A percentile compares a stretch with the other conserved stretches of the same genome.
These are phyloP conservation scores for Pleodorina starrii DNA, from an alignment of 139 green algal genomes.

Conservation along the genomic window DNA sequence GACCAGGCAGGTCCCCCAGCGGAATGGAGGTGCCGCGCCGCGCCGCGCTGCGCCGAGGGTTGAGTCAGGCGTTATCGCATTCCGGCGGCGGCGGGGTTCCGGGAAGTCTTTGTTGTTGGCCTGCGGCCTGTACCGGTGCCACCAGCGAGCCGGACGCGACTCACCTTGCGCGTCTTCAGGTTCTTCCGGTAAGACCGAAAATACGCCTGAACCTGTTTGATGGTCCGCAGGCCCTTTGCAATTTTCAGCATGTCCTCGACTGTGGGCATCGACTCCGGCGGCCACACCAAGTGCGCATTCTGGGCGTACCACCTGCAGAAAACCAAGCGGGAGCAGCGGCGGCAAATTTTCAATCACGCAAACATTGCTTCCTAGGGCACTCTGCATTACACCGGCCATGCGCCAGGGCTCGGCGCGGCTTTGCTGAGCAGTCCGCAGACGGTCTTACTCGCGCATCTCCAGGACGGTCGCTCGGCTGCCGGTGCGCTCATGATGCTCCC, in stretches of 20 bases:
- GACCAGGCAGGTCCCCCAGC: too few species aligned
- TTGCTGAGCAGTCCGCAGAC: not conserved
- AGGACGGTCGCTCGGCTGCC: slow-evolving; percentile 7
- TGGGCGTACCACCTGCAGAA: slow-evolving; percentile 33
- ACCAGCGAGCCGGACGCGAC: not conserved
- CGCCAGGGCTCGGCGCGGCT: too few species aligned
- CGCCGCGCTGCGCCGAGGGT: too few species aligned
- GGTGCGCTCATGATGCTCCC: slow-evolving; percentile 33
- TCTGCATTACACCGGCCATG: too few species aligned
- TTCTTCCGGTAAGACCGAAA: slow-evolving; percentile 27
- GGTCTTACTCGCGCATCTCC: slow-evolving; percentile 30
- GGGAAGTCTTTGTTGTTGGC: not conserved
- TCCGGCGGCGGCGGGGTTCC: too few species aligned
- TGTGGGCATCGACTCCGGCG: not conserved
- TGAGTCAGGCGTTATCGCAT: too few species aligned
- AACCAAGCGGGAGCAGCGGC: too few species aligned
- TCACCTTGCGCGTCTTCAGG: slow-evolving; percentile 23
- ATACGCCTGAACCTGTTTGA: slow-evolving; percentile 43
- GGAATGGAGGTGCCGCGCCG: too few species aligned
- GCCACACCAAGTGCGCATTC: slow-evolving; percentile 37
- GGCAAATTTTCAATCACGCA: too few species aligned
- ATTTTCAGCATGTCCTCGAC: slow-evolving; percentile 47
- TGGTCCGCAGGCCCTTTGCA: slow-evolving; percentile 34
- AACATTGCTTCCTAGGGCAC: too few species aligned
- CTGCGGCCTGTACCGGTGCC: not conserved